A percentile compares a stretch with the other conserved stretches of the same genome.
These are phyloP conservation scores for Penicillium malachiteum DNA, from an alignment of 495 filamentous ascomycete species.

Conservation along the genomic window DNA sequence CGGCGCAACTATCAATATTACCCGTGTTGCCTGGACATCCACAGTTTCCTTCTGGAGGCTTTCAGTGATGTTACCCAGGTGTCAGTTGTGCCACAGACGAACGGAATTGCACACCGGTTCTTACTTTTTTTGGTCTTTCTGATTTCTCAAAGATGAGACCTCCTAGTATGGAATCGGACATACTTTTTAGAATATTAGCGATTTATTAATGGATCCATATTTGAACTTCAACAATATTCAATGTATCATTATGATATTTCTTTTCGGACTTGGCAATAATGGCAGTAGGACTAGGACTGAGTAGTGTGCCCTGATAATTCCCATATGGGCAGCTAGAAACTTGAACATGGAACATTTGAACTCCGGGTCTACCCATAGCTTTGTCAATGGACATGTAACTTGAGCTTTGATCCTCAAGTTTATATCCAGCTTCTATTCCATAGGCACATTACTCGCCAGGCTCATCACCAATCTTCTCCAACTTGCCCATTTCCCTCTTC, in stretches of 20 bases:
- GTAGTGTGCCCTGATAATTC: too few relatives aligned
- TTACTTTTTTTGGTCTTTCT: conserved; percentile 52
- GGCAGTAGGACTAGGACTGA: too few relatives aligned
- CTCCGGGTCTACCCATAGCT: too few relatives aligned
- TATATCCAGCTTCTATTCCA: neutral
- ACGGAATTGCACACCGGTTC: conserved; percentile 60
- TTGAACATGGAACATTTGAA: too few relatives aligned
- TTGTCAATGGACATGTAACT: neutral
- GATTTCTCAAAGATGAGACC: conserved; percentile 45
- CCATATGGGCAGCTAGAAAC: too few relatives aligned
- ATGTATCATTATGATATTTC: too few relatives aligned
- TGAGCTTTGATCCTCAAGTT: neutral
- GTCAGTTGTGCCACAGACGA: conserved; percentile 62
- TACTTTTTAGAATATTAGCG: conserved; percentile 18
- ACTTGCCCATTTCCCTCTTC: conserved; percentile 87
- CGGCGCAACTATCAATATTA: conserved; percentile 51
- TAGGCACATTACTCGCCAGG: conserved; percentile 51
- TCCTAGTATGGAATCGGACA: conserved; percentile 55
- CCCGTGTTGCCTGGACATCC: conserved; percentile 56
- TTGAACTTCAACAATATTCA: neutral
- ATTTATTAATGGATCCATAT: neutral
- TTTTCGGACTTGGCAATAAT: too few relatives aligned
- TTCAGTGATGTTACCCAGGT: conserved; percentile 52
- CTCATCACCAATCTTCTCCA: conserved; percentile 92
- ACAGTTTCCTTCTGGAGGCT: conserved; percentile 15